Conservation (phyloP, 805 yeast genomes). For the Pichia scutulata region DNA sequence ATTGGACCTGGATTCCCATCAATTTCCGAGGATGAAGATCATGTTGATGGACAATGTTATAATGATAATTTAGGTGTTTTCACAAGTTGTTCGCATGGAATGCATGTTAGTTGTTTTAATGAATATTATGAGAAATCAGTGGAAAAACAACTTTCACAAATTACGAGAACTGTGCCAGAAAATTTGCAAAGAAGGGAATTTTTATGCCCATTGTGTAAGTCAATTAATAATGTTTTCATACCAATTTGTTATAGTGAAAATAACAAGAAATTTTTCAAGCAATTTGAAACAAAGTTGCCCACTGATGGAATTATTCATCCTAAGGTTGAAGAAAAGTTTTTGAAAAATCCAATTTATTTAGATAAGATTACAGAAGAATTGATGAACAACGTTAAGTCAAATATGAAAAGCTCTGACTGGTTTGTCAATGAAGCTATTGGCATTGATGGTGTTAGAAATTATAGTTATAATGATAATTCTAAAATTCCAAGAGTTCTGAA, state of each 20-base stretch:
- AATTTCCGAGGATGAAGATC: slow-evolving; percentile 14
- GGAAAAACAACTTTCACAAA: slow-evolving; percentile 51
- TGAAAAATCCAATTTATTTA: slow-evolving; percentile 8
- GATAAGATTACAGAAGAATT: slow-evolving; percentile 17
- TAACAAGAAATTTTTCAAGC: slow-evolving; percentile 16
- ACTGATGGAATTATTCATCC: slow-evolving; percentile 1
- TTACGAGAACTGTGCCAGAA: slow-evolving; percentile 78
- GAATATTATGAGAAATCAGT: slow-evolving; percentile 53
- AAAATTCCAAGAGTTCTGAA: slow-evolving; percentile 20
- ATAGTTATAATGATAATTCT: slow-evolving; percentile 11
- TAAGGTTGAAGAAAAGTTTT: slow-evolving; percentile 8
- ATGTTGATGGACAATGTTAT: slow-evolving; percentile 16
- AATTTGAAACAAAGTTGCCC: slow-evolving; percentile 9
- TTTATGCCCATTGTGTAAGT: slow-evolving; percentile 86
- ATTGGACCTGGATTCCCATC: slow-evolving; percentile 69
- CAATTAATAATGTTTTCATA: slow-evolving; percentile 73
- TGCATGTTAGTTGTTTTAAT: slow-evolving; percentile 74
- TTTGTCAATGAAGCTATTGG: slow-evolving; percentile 18
- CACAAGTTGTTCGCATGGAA: slow-evolving; percentile 88
- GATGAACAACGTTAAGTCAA: slow-evolving; percentile 15
- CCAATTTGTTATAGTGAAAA: slow-evolving; percentile 63
- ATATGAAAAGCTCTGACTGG: slow-evolving; percentile 24
- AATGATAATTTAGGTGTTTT: slow-evolving; percentile 42
- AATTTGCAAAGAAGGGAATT: slow-evolving; percentile 64
- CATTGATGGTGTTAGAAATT: slow-evolving; percentile 6